Conservation (phyloP, 306 rosid species). For the Rosa rugosa region DNA sequence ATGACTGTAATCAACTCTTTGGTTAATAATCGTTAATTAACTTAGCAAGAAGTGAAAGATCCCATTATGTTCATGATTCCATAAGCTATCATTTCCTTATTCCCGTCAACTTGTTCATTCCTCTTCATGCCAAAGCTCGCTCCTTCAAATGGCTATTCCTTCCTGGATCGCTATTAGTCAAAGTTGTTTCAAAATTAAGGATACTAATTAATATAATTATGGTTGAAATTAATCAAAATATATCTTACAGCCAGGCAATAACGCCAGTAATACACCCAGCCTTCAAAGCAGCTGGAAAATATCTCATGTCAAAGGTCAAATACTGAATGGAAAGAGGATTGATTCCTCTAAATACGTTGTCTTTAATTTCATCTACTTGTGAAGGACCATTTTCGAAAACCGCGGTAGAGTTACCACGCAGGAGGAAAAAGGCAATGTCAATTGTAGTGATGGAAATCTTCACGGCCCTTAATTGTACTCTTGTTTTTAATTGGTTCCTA, state of each 20-base stretch:
- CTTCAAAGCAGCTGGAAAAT: slow-evolving; percentile 40
- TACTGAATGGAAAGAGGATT: slow-evolving; percentile 56
- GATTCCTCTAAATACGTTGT: slow-evolving; percentile 50
- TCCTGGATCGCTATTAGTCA: slow-evolving; percentile 44
- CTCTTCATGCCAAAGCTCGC: slow-evolving; percentile 66
- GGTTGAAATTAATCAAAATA: not conserved
- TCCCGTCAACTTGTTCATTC: slow-evolving; percentile 84
- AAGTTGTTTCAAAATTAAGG: not conserved
- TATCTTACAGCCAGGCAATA: slow-evolving; percentile 78
- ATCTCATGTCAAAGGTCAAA: slow-evolving; percentile 51
- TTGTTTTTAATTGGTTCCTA: slow-evolving; percentile 59
- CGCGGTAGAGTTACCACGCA: slow-evolving; percentile 76
- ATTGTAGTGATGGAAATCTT: slow-evolving; percentile 39
- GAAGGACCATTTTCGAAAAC: slow-evolving; percentile 95
- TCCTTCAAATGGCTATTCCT: slow-evolving; percentile 95
- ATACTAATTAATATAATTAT: not conserved
- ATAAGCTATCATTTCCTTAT: slow-evolving; percentile 85
- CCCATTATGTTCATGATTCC: slow-evolving; percentile 85
- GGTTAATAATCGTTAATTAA: not conserved
- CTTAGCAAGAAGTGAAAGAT: slow-evolving; percentile 80
- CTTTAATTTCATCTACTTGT: too few relatives aligned
- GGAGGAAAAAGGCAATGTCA: slow-evolving; percentile 66
- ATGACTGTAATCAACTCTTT: not conserved
- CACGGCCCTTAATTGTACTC: slow-evolving; percentile 56
- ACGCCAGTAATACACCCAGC: slow-evolving; percentile 63